Base-by-base conservation (phyloP, 2,329 filamentous ascomycete genomes). In the Aspergillus flavus region DNA sequence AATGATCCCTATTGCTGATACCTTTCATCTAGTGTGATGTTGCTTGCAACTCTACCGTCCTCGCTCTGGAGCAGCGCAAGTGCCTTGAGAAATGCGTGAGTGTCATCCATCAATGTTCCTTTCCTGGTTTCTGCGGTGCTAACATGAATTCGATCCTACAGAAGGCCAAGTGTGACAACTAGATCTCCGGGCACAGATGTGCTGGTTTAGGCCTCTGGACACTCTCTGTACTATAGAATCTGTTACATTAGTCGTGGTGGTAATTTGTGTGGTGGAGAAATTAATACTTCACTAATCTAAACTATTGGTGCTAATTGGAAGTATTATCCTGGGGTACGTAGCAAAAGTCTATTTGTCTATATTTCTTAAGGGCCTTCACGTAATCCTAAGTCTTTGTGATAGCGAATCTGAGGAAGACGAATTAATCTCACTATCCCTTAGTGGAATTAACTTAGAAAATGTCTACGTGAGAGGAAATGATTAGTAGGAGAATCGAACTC, bases 191-290 rank as follows among this genome's bases (percentile, higher is more conserved):
- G 6, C 16, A n/a, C 6, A n/a, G n/a, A 41, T 9, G 1, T 41
- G 16, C 16, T n/a, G 16, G 6, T 7, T n/a, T 41, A 41, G 16
- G 16, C 16, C 16, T 10, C 3, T 9, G 16, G 39, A 41, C 1
- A n/a, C 9, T 10, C 7, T 10, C 2, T n/a, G 16, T 10, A 41
- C 16, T 10, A n/a, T 41, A 10, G 6, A 41, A 41, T 4, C 19
- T 41, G 16, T 10, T 41, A 41, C 16, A 41, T 2, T 4, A 41
- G 3, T 7, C 1, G 4, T 6, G 16, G 16, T 9, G 7, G 12
- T 41, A 4, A n/a, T 7, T 0, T 2, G 16, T 4, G 16, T 36
- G 16, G 39, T 2, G 39, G 7, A 4, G 6, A 1, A 5, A 19
- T 19, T 19, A 2, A 3, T 9, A 9, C 39, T 41, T 16, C 5